A percentile compares a stretch with the other conserved stretches of the same genome.
These are phyloP conservation scores for Euclidium syriacum DNA, from an alignment of 345 rosid genomes.

Conservation along the genomic window DNA sequence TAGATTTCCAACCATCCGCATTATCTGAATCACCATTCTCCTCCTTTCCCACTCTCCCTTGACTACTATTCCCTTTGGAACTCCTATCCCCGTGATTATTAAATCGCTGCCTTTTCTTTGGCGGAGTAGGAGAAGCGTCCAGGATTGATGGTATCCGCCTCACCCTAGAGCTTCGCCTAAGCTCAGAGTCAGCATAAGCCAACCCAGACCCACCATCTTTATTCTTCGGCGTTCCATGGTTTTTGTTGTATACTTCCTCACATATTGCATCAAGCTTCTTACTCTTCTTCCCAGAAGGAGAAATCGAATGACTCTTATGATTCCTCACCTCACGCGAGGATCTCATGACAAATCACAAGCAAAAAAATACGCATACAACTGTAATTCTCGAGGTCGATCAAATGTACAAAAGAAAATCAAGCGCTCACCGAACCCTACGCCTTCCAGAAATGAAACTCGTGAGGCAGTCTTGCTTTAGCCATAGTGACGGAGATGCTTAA, in stretches of 20 bases:
- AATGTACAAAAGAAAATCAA: not conserved
- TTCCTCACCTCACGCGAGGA: constrained; percentile 42
- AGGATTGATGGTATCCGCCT: constrained; percentile 63
- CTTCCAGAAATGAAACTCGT: not conserved
- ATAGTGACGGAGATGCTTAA: not conserved
- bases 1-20: constrained; percentile 55
- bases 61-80: constrained; percentile 12
- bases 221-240: constrained; percentile 48
- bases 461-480: not conserved
- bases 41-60: constrained; percentile 25
- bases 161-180: constrained; percentile 71
- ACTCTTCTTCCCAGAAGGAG: constrained; percentile 66
- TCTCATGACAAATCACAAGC: constrained; percentile 48
- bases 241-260: constrained; percentile 62
- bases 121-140: constrained; percentile 78
- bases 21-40: constrained; percentile 36
- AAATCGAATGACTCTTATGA: constrained; percentile 31
- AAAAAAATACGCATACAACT: not conserved
- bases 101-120: constrained; percentile 46
- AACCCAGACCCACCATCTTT: constrained; percentile 27
- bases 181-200: constrained; percentile 39
- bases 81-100: constrained; percentile 25
- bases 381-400: not conserved
- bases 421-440: not conserved
- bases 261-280: constrained; percentile 89